Conservation (phyloP, 108 stramenopile species). For the Chaetoceros muelleri region DNA sequence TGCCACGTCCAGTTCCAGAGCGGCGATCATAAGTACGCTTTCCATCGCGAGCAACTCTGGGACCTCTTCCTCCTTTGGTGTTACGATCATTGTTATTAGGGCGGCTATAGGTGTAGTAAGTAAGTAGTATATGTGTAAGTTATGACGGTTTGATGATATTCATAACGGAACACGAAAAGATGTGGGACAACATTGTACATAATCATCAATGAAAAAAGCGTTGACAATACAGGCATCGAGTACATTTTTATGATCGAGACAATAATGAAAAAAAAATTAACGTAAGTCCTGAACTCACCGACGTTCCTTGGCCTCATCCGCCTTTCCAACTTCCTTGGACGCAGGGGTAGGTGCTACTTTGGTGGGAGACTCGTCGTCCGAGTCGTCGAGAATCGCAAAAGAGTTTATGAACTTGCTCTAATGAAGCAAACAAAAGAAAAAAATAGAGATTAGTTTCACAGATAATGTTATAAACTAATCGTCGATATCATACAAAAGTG, state of each 20-base stretch:
- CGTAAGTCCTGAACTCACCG: too few relatives aligned
- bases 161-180: not conserved
- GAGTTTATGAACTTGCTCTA: constrained; percentile 43
- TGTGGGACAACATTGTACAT: too few relatives aligned
- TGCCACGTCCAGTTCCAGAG: constrained; percentile 86
- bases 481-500: too few relatives aligned
- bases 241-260: too few relatives aligned
- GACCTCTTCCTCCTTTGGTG: constrained; percentile 73
- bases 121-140: too few relatives aligned
- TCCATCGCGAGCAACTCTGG: constrained; percentile 59
- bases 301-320: too few relatives aligned
- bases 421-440: not conserved
- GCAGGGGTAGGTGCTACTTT: constrained; percentile 15
- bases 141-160: too few relatives aligned
- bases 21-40: constrained; percentile 82
- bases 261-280: too few relatives aligned
- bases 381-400: constrained; percentile 83
- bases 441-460: not conserved
- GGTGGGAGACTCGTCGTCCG: constrained; percentile 61
- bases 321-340: constrained; percentile 9
- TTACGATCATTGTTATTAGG: constrained; percentile 54
- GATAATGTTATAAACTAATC: too few relatives aligned
- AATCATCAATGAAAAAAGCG: too few relatives aligned
- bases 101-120: constrained; percentile 13
- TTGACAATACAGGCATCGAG: too few relatives aligned